Percentiles rank a stretch among this genome's conserved stretches.
Conservation (phyloP, 495 filamentous ascomycete genomes). For the Mytilinidion resinicola region DNA sequence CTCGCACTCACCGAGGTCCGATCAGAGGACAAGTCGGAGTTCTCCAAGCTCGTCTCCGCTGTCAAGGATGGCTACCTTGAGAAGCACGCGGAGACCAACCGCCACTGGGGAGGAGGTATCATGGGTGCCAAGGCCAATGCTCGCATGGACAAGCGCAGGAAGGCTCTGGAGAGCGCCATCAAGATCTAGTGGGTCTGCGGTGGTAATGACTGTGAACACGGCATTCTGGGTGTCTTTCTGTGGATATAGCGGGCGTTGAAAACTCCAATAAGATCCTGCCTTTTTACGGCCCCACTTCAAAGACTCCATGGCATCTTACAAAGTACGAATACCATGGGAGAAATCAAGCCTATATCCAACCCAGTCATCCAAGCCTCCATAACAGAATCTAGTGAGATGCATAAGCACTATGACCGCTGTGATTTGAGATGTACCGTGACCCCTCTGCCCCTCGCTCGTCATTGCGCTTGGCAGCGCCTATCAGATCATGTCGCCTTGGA, state of each 20-base stretch:
- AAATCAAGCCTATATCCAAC: too few relatives aligned
- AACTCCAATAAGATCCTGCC: constrained; percentile 12
- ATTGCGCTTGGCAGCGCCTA: too few relatives aligned
- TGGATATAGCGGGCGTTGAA: constrained; percentile 21
- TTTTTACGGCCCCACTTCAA: background rate
- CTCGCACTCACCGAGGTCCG: constrained; percentile 94
- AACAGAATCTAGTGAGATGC: too few relatives aligned
- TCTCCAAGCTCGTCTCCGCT: constrained; percentile 89
- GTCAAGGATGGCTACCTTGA: constrained; percentile 98
- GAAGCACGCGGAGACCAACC: constrained; percentile 86
- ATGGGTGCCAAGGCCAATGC: constrained; percentile 97
- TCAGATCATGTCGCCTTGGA: too few relatives aligned
- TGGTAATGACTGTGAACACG: constrained; percentile 8
- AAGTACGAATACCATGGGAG: too few relatives aligned
- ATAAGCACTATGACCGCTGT: too few relatives aligned
- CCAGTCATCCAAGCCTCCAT: too few relatives aligned
- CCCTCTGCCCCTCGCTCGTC: too few relatives aligned
- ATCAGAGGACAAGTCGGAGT: constrained; percentile 94
- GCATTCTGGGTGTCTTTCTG: constrained; percentile 21
- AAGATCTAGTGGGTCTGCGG: constrained; percentile 66
- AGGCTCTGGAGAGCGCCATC: constrained; percentile 85
- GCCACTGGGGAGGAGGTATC: constrained; percentile 99
- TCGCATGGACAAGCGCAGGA: constrained; percentile 90
- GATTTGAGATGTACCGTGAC: too few relatives aligned
- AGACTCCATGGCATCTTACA: too few relatives aligned